phyloP scores from a whole-genome alignment of 2,329 filamentous ascomycete species.

The Fulvia fulva region DNA sequence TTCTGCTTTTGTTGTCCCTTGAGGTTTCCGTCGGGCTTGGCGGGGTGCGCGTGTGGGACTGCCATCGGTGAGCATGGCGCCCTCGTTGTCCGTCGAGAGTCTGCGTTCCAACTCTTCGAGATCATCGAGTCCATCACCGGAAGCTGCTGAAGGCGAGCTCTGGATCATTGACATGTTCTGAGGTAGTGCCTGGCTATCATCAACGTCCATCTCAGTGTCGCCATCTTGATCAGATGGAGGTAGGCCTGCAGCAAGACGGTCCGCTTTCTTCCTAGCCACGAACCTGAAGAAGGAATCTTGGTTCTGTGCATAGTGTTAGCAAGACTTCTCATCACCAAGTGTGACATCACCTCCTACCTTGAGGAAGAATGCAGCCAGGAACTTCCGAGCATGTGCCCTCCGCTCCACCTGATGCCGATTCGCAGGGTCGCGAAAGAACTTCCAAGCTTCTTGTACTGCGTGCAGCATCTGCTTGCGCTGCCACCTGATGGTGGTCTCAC shows the following conservation, averaged over 20 bases:
- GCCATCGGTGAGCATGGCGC: neutral
- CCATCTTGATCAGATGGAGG: neutral
- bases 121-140: slow-evolving; percentile 5
- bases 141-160: neutral
- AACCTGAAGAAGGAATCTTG: slow-evolving; percentile 9
- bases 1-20: neutral
- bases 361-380: slow-evolving; percentile 11
- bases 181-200: neutral
- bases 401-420: slow-evolving; percentile 8
- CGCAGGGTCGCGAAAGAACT: slow-evolving; percentile 12
- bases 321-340: neutral
- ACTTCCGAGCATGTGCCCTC: slow-evolving; percentile 6
- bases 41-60: neutral
- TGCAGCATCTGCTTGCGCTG: slow-evolving; percentile 30
- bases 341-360: slow-evolving; percentile 7
- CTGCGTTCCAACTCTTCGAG: neutral
- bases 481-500: slow-evolving; percentile 48
- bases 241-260: neutral
- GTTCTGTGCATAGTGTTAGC: slow-evolving; percentile 13
- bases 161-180: neutral
- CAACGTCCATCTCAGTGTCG: neutral
- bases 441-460: slow-evolving; percentile 14
- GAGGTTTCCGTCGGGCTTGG: neutral
- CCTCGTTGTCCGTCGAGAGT: neutral
- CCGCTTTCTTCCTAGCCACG: neutral